Evolutionary conservation across 495 filamentous ascomycete genomes (phyloP), one percentile per base, ranked within the genome.

Genomic region (Penicillium argentinense): DNA sequence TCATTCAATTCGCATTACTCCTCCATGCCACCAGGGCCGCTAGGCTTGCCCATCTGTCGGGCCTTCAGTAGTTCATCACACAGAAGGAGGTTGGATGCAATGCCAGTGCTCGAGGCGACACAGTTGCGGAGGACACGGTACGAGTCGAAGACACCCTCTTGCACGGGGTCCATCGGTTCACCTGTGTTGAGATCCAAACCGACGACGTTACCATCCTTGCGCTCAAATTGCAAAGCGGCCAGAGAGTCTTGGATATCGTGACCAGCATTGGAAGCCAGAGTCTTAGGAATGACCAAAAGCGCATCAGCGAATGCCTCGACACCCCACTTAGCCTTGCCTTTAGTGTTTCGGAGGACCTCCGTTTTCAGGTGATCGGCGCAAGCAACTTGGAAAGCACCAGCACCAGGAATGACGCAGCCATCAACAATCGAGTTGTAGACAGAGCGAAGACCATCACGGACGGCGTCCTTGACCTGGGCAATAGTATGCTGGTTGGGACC

Each of bases 361-460:
- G 88, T 86, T 47, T 83, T 84, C 38, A 98, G 79, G 67, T 96
- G 90, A n/a, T 82, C 80, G 21, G 91, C 88, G 60, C 89, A 95
- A 16, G 95, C 90, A 41, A 98, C 83, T 67, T 98, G 95, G 81
- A 96, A 98, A 19, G 95, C 91, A 42, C 93, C 93, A 43, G 86
- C 93, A 25, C 93, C 93, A 1, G 93, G 95, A 28, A 98, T 87
- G 22, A 98, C 95, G 54, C 87, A 89, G 67, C 84, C 82, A 64
- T 98, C 93, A 25, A 97, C 91, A 64, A 98, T 97, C 78, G 95
- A 96, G 73, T 97, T 98, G 80, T 96, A 97, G 37, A 97, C 91
- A 56, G 88, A 93, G 51, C 93, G 79, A 38, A 98, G 75, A 39
- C 93, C 95, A 62, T 98, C 93, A 21, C 93, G 86, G n/a, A 98